phyloP scores from a whole-genome alignment of 2,329 filamentous ascomycete genomes.

The Zelopaecilomyces penicillatus region DNA sequence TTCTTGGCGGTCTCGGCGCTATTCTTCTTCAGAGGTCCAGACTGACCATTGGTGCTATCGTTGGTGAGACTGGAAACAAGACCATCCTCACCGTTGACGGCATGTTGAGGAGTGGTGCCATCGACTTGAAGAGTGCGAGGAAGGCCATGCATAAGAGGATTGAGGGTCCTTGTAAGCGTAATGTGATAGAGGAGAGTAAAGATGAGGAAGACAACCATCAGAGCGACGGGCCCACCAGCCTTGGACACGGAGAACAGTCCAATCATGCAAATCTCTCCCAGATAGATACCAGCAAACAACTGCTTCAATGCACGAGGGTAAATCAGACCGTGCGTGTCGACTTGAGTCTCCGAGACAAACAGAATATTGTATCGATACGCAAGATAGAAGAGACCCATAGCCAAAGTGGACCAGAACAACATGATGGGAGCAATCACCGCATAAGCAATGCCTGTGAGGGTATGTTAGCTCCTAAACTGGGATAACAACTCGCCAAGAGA shows the following conservation, averaged over 20 bases:
- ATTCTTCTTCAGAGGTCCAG: conserved; percentile 14
- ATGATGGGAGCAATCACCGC: conserved; percentile 78
- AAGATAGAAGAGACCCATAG: conserved; percentile 70
- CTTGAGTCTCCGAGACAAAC: conserved; percentile 67
- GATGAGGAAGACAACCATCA: conserved; percentile 68
- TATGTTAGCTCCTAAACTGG: conserved; percentile 12
- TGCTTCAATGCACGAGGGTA: conserved; percentile 88
- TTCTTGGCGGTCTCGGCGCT: conserved; percentile 28
- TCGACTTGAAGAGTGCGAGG: conserved; percentile 51
- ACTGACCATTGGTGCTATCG: conserved; percentile 7
- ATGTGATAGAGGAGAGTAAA: conserved; percentile 72
- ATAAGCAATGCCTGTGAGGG: conserved; percentile 55
- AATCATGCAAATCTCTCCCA: conserved; percentile 70
- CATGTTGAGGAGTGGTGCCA: conserved; percentile 29
- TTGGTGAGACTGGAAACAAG: conserved; percentile 17
- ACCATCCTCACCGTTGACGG: conserved; percentile 15
- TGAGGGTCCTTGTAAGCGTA: conserved; percentile 59
- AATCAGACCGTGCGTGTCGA: conserved; percentile 82
- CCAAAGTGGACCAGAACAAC: conserved; percentile 69
- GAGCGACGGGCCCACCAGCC: conserved; percentile 59
- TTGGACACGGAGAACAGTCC: conserved; percentile 68
- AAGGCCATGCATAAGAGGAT: conserved; percentile 63
- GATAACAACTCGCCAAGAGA: background rate
- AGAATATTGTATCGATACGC: conserved; percentile 83
- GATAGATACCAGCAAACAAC: conserved; percentile 70